phyloP scores from a whole-genome alignment of 176 grass and related monocot species.

The Areca catechu region DNA sequence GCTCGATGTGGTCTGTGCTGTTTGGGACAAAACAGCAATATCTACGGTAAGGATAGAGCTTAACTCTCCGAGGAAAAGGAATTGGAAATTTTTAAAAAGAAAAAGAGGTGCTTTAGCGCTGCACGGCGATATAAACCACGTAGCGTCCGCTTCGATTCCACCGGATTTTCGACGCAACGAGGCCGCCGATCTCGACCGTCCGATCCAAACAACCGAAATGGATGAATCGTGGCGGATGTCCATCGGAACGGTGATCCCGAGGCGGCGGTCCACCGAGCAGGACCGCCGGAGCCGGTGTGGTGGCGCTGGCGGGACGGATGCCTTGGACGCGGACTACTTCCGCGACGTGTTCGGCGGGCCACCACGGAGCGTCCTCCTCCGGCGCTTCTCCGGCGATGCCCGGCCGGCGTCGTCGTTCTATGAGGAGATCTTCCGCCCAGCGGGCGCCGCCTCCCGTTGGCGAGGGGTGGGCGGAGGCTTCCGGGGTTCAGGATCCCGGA shows the following conservation, averaged over 20 bases:
- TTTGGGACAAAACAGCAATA: too few species aligned
- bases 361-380: constrained; percentile 67
- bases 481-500: constrained; percentile 15
- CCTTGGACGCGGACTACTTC: constrained; percentile 55
- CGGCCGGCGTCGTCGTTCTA: background rate
- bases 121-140: too few species aligned
- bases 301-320: background rate
- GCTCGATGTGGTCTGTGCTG: too few species aligned
- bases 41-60: too few species aligned
- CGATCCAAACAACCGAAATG: constrained; percentile 20
- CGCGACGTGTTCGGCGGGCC: constrained; percentile 84
- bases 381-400: constrained; percentile 41
- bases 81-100: too few species aligned
- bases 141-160: too few species aligned
- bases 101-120: too few species aligned
- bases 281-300: constrained; percentile 33
- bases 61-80: too few species aligned
- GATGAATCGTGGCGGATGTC: constrained; percentile 65
- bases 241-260: background rate
- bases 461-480: constrained; percentile 12
- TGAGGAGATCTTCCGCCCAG: constrained; percentile 10
- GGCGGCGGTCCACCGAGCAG: constrained; percentile 28
- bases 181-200: background rate
- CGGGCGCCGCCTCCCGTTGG: background rate
- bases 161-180: background rate